A percentile compares a stretch with the other conserved stretches of the same genome.
Evolutionary conservation across 345 rosid species (phyloP).

Genomic region (Sonneratia caseolaris): DNA sequence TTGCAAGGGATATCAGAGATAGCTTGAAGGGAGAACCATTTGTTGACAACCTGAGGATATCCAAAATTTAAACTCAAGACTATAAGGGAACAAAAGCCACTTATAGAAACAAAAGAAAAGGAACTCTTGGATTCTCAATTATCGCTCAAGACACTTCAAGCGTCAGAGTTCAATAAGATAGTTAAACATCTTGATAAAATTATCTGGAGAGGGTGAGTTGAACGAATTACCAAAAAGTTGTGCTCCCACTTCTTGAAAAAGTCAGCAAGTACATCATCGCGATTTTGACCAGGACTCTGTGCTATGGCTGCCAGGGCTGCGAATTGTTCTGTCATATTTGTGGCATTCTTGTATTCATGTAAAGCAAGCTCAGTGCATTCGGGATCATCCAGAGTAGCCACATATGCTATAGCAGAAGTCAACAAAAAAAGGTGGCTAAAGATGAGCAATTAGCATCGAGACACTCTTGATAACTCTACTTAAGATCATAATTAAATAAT

Average conservation of each 20-base stretch:
- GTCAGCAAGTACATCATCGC: slow-evolving; percentile 74
- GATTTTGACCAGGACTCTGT: slow-evolving; percentile 63
- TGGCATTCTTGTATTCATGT: slow-evolving; percentile 63
- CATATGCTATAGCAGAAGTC: slow-evolving; percentile 46
- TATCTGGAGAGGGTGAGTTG: background rate
- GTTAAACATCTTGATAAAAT: background rate
- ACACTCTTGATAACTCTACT: no score
- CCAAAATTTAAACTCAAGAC: background rate
- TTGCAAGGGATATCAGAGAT: slow-evolving; percentile 74
- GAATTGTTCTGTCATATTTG: slow-evolving; percentile 89
- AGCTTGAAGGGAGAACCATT: slow-evolving; percentile 96
- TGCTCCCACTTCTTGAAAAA: slow-evolving; percentile 84
- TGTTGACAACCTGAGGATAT: slow-evolving; percentile 70
- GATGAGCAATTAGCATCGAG: background rate
- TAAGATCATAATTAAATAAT: background rate
- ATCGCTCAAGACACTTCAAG: background rate
- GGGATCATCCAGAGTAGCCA: slow-evolving; percentile 71
- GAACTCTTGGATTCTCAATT: background rate
- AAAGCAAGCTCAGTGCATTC: slow-evolving; percentile 43
- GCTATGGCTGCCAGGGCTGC: slow-evolving; percentile 86
- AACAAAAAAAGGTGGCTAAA: background rate
- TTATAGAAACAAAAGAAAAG: background rate
- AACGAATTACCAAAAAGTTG: slow-evolving; percentile 56
- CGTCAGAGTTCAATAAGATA: background rate
- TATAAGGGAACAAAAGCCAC: background rate